phyloP scores from a whole-genome alignment of 495 filamentous ascomycete species.

The Hapsidospora chrysogenum region DNA sequence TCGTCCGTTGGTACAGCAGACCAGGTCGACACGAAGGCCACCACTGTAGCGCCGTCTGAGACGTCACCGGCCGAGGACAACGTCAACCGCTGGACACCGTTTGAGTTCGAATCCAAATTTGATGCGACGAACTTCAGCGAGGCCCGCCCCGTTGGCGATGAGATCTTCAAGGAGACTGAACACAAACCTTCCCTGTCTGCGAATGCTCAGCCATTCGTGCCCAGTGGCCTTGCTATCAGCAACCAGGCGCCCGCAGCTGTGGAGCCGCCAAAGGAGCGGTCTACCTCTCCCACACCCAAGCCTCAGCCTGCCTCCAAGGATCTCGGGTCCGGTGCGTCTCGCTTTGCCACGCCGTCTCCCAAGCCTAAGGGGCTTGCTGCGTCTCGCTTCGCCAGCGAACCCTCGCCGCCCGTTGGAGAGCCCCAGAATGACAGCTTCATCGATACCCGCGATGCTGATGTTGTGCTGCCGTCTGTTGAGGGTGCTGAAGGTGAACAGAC shows the following conservation, averaged over 20 bases:
- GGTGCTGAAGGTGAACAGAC: constrained; percentile 28
- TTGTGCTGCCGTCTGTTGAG: constrained; percentile 1
- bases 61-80: constrained; percentile 20
- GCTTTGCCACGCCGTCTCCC: background rate
- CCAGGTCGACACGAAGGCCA: constrained; percentile 24
- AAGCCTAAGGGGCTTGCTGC: constrained; percentile 2
- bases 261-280: no score
- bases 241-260: no score
- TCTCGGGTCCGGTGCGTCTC: constrained; percentile 1
- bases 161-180: constrained; percentile 17
- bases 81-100: constrained; percentile 20
- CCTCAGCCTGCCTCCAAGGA: constrained; percentile 1
- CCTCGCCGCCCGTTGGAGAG: constrained; percentile 9
- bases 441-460: no score
- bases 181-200: constrained; percentile 48
- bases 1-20: constrained; percentile 28
- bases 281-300: constrained; percentile 6
- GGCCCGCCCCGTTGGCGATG: constrained; percentile 20
- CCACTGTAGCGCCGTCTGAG: constrained; percentile 13
- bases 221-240: no score
- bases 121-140: constrained; percentile 25
- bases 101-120: constrained; percentile 20
- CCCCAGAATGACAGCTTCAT: no score
- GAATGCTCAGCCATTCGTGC: constrained; percentile 50
- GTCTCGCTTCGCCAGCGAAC: constrained; percentile 2